These are phyloP conservation scores for Fusarium caatingaense DNA, from an alignment of 2,329 filamentous ascomycete genomes.

Conservation along the genomic window DNA sequence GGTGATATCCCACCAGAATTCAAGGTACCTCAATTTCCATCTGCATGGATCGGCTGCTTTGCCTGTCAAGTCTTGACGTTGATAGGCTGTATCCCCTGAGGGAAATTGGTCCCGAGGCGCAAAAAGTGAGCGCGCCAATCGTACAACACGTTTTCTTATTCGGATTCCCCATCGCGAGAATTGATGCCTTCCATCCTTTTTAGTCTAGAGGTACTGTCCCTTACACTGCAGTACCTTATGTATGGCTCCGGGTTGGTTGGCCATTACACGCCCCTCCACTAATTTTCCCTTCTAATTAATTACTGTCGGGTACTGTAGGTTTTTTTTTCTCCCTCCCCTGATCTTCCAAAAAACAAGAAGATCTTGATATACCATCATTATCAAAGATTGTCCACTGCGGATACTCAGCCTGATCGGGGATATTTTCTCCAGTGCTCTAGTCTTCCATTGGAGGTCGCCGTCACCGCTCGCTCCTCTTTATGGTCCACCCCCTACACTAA, in stretches of 20 bases:
- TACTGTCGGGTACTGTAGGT: not conserved
- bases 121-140: conserved; percentile 36
- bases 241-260: not conserved
- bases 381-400: not conserved
- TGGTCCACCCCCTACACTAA: conserved; percentile 2
- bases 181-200: not conserved
- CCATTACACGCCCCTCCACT: conserved; percentile 22
- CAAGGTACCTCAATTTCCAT: conserved; percentile 28
- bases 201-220: too few species aligned
- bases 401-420: conserved; percentile 13
- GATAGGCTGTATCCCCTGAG: conserved; percentile 37
- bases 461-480: conserved; percentile 20
- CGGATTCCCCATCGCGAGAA: conserved; percentile 35
- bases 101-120: conserved; percentile 26
- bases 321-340: not conserved
- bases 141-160: conserved; percentile 47
- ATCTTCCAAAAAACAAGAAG: not conserved
- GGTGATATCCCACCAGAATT: not conserved
- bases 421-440: conserved; percentile 7
- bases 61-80: conserved; percentile 22
- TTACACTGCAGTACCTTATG: not conserved
- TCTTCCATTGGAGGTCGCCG: conserved; percentile 18
- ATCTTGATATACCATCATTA: not conserved
- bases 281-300: not conserved
- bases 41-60: conserved; percentile 13